These are phyloP conservation scores for Candida railenensis DNA, from an alignment of 805 yeast species.

Conservation along the genomic window DNA sequence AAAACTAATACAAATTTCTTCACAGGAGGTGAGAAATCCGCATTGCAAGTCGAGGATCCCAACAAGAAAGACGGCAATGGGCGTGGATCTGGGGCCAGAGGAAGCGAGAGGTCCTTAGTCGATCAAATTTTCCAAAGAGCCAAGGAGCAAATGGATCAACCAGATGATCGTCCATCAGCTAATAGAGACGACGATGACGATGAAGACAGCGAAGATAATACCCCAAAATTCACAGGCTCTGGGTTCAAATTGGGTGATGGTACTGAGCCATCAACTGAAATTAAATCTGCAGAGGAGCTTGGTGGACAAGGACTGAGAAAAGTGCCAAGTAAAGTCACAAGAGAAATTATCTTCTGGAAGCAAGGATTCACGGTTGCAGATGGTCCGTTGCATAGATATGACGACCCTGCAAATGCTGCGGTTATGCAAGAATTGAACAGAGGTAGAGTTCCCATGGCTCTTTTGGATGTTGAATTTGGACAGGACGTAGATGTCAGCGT, in stretches of 20 bases:
- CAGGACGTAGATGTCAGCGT: conserved; percentile 93
- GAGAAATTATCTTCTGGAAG: conserved; percentile 92
- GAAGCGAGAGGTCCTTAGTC: conserved; percentile 42
- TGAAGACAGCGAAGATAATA: conserved; percentile 13
- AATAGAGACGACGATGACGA: conserved; percentile 18
- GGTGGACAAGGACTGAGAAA: conserved; percentile 10
- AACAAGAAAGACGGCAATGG: conserved; percentile 38
- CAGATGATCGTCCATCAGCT: conserved; percentile 36
- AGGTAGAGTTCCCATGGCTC: conserved; percentile 87
- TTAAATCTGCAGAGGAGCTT: conserved; percentile 28
- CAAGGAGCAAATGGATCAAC: conserved; percentile 42
- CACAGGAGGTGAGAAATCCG: conserved; percentile 76
- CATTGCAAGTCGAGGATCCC: conserved; percentile 77
- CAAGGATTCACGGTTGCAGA: conserved; percentile 96
- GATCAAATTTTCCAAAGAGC: conserved; percentile 70
- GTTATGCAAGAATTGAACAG: conserved; percentile 77
- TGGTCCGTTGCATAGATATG: conserved; percentile 81
- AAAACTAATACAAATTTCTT: conserved; percentile 54
- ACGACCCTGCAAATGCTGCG: conserved; percentile 84
- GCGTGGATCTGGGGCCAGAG: conserved; percentile 9
- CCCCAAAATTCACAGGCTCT: conserved; percentile 43
- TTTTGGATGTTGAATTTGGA: conserved; percentile 80
- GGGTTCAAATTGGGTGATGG: conserved; percentile 55
- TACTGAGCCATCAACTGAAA: conserved; percentile 32
- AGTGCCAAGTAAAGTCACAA: conserved; percentile 51